A percentile compares a stretch with the other conserved stretches of the same genome.
These are phyloP conservation scores for Globisporangium takayamanum DNA, from an alignment of 352 stramenopile species.

Conservation along the genomic window DNA sequence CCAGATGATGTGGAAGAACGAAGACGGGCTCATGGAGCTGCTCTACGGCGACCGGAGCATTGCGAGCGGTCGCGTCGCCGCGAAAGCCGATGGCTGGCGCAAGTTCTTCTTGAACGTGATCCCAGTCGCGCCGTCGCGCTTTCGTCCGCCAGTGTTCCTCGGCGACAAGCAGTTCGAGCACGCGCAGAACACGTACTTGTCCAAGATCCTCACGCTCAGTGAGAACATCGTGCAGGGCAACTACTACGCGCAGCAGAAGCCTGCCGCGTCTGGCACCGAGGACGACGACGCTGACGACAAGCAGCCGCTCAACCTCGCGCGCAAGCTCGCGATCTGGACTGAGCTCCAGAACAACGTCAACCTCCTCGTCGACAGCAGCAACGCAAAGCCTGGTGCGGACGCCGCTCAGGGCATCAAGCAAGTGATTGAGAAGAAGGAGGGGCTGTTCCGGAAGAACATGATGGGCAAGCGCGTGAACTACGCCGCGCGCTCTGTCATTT, in stretches of 20 bases:
- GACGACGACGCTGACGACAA: constrained; percentile 46
- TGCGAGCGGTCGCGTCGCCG: constrained; percentile 44
- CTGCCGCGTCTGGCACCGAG: constrained; percentile 28
- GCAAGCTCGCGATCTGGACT: constrained; percentile 94
- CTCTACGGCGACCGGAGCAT: constrained; percentile 88
- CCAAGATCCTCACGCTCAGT: constrained; percentile 92
- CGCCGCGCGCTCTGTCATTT: constrained; percentile 98
- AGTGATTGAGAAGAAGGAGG: constrained; percentile 99
- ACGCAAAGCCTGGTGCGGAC: constrained; percentile 57
- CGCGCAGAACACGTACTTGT: constrained; percentile 94
- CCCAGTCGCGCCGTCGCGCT: constrained; percentile 95
- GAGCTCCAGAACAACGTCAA: constrained; percentile 94
- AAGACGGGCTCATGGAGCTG: constrained; percentile 90
- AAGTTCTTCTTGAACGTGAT: constrained; percentile 97
- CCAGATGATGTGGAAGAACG: constrained; percentile 92
- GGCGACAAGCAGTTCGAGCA: constrained; percentile 96
- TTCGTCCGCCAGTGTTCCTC: constrained; percentile 96
- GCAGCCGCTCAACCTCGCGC: constrained; percentile 72
- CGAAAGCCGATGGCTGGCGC: constrained; percentile 65
- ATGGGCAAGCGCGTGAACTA: constrained; percentile 99
- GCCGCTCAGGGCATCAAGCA: constrained; percentile 93
- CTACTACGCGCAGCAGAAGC: constrained; percentile 48
- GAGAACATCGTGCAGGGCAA: constrained; percentile 84
- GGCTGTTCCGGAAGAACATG: constrained; percentile 98
- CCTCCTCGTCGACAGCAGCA: constrained; percentile 76